These are phyloP conservation scores for Orbilia javanica DNA, from an alignment of 2,329 filamentous ascomycete genomes.

Conservation along the genomic window DNA sequence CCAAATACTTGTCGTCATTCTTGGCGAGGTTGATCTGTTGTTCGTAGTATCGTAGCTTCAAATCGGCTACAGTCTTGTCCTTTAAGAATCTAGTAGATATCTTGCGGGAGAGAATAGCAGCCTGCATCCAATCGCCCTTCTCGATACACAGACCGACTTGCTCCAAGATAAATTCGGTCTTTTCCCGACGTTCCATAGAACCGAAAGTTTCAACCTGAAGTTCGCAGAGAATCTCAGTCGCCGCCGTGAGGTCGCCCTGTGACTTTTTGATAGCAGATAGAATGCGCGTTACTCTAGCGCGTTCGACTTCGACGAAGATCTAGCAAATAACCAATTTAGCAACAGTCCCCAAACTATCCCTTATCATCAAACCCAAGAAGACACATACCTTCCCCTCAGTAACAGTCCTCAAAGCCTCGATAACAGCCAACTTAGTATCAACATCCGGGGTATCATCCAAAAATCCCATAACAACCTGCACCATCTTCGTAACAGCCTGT, in stretches of 20 bases:
- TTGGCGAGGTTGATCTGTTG: slow-evolving; percentile 96
- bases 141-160: slow-evolving; percentile 96
- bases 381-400: slow-evolving; percentile 87
- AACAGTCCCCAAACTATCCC: not conserved
- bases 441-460: slow-evolving; percentile 85
- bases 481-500: slow-evolving; percentile 98
- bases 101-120: slow-evolving; percentile 92
- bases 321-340: slow-evolving; percentile 63
- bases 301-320: slow-evolving; percentile 99
- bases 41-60: slow-evolving; percentile 96
- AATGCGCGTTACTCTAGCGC: slow-evolving; percentile 92
- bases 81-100: slow-evolving; percentile 94
- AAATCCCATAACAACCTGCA: slow-evolving; percentile 94
- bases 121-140: slow-evolving; percentile 95
- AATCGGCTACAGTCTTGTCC: slow-evolving; percentile 89
- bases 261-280: slow-evolving; percentile 97
- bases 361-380: not conserved
- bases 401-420: slow-evolving; percentile 93
- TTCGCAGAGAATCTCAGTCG: slow-evolving; percentile 93
- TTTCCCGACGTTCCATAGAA: slow-evolving; percentile 95
- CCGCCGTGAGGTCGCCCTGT: slow-evolving; percentile 90
- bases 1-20: slow-evolving; percentile 96
- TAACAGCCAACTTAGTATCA: slow-evolving; percentile 90
- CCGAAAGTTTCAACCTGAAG: slow-evolving; percentile 99
- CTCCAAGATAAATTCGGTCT: slow-evolving; percentile 97